These are phyloP conservation scores for Lecanosticta acicola DNA, from an alignment of 2,329 filamentous ascomycete species.

Conservation along the genomic window DNA sequence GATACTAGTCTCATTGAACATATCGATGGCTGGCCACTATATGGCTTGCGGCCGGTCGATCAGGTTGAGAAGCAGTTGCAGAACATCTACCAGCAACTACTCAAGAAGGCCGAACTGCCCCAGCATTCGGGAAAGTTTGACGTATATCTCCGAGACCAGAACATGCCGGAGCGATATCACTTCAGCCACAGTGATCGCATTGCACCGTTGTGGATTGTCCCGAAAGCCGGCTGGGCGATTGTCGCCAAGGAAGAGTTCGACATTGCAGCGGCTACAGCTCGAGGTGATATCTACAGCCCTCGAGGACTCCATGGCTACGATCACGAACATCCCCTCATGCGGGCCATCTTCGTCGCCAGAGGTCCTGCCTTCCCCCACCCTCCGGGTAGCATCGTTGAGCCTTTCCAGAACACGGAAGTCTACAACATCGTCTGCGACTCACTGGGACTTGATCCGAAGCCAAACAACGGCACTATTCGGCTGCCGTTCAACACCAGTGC, in stretches of 20 bases:
- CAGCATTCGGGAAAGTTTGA: conserved; percentile 66
- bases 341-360: conserved; percentile 87
- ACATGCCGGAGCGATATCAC: conserved; percentile 91
- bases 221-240: conserved; percentile 87
- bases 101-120: conserved; percentile 51
- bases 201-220: conserved; percentile 89
- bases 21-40: conserved; percentile 89
- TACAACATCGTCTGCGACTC: conserved; percentile 95
- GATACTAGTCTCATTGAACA: conserved; percentile 73
- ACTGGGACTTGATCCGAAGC: conserved; percentile 62
- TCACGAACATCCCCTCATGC: conserved; percentile 89
- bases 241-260: conserved; percentile 76
- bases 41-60: conserved; percentile 76
- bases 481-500: conserved; percentile 62
- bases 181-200: conserved; percentile 85
- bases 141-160: conserved; percentile 75
- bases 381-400: conserved; percentile 69
- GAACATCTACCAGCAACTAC: conserved; percentile 56
- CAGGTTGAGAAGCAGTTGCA: conserved; percentile 53
- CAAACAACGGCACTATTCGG: conserved; percentile 83
- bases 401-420: conserved; percentile 88
- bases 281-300: conserved; percentile 67
- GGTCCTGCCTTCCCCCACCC: conserved; percentile 87
- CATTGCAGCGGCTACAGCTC: conserved; percentile 59
- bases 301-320: conserved; percentile 91